Base-by-base conservation (phyloP, 495 filamentous ascomycete species). In the Haplographium delicatum region DNA sequence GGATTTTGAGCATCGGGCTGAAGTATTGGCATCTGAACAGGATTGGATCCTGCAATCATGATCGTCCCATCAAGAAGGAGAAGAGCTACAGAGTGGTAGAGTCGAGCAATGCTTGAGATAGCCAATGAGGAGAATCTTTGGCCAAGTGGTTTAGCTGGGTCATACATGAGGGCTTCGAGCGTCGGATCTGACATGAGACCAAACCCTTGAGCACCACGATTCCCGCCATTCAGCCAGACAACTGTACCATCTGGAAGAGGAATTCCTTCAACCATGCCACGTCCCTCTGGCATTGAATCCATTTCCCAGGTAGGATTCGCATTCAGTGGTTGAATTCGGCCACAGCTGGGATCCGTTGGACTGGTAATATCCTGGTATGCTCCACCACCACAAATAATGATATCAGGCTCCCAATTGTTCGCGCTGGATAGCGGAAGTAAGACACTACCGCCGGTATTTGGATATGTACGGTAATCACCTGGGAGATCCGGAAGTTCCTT, bases 351-450 rank as follows among this genome's bases (percentile, higher is more conserved):
- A 43, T 83, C 81, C 9, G 74, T 78, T 20, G 80, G 79, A 19
- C 72, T 71, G 25, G 73, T 78, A 44, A 82, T 74, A 56, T 81
- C 80, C 58, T 81, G 79, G 53, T 82, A 82, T 27, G 80, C 73
- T 41, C 81, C 80, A 45, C 80, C 80, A 47, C 80, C 80, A 63
- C 81, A 84, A 45, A 83, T 70, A 24, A 82, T 66, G 28, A 84
- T 59, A 51, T 76, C 74, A 0, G 77, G 68, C 8, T 67, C 62
- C 71, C 73, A 84, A 33, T 70, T 61, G 43, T 74, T 77, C 13
- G 59, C 56, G 48, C 71, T 76, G 9, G 72, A 69, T 5, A 83
- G 64, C 2, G 81, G 78, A 22, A 83, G 68, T 18, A 84, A 60
- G 16, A 81, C 77, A 42, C 73, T 78, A 15, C 74, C 75, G 47